Base-by-base conservation (phyloP, 2,329 filamentous ascomycete species). In the Calonectria pseudoreteaudii region DNA sequence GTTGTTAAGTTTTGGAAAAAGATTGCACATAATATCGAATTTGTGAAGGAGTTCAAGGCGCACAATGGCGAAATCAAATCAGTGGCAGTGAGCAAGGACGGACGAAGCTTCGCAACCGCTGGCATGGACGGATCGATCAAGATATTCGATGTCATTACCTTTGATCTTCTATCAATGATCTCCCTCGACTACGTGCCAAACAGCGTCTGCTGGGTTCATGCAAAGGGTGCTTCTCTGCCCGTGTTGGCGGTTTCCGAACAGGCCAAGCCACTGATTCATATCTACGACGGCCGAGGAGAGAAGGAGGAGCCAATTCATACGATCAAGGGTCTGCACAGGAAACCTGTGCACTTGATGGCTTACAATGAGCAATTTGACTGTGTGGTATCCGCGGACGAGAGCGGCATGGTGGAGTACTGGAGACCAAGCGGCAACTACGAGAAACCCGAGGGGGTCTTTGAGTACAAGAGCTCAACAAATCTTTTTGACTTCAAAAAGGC, bases 1-100 rank as follows among this genome's bases (percentile, higher is more conserved):
- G 94, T 96, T 0, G 96, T 98, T 79, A 99, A 99, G 85, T 99
- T 99, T 84, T 99, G 97, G 97, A 99, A 99, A 87, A 99, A 99
- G 87, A 91, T 94, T 76, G 93, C 92, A 2, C 93, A 94, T 41
- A 95, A 95, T 0, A 94, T 99, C 72, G 97, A 99, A 86, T 99
- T 99, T 82, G 96, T 98, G 68, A 99, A 99, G 86, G 96, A 99
- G 86, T 99, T 98, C 87, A 93, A 93, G 82, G 96, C 97, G 10
- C 97, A 99, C 85, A 89, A 91, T 71, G 94, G 95, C 66, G 95
- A 97, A 82, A 95, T 98, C 81, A 92, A 89, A 74, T 94, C 93
- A 34, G 94, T 97, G 56, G 97, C 93, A 47, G 93, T 94, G 76
- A 98, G 96, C 85, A 91, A 93, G 50, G 97, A 99, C 84, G 97